Percentiles rank a stretch among this genome's conserved stretches.
Evolutionary conservation across 116 monocot genomes (phyloP).

Genomic region (Iris pallida): DNA sequence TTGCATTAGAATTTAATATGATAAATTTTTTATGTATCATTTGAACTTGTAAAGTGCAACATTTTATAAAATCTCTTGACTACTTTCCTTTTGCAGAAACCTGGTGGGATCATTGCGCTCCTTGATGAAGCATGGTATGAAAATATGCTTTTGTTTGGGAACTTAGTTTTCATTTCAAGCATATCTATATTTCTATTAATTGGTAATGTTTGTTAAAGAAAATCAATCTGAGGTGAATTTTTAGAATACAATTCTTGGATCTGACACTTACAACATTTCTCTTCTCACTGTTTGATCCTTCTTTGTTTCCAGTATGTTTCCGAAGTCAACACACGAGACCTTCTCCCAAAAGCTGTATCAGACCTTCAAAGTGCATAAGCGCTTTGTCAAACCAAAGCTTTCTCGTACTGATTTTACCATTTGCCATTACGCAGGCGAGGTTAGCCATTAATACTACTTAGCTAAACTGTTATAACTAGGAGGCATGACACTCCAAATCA

Average conservation of each 20-base stretch:
- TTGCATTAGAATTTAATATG: neutral
- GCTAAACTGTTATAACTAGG: neutral
- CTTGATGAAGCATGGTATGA: constrained; percentile 99
- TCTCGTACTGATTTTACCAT: constrained; percentile 89
- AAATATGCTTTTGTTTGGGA: neutral
- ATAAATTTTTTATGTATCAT: neutral
- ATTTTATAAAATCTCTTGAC: neutral
- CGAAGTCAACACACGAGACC: constrained; percentile 93
- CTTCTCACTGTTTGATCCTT: neutral
- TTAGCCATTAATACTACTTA: constrained; percentile 16
- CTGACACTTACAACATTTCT: constrained; percentile 3
- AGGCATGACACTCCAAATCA: neutral
- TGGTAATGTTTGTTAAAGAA: neutral
- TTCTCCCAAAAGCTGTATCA: constrained; percentile 98
- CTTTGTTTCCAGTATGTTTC: constrained; percentile 79
- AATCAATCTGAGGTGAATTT: neutral
- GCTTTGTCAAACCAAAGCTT: constrained; percentile 91
- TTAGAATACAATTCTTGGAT: neutral
- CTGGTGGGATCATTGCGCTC: constrained; percentile 91
- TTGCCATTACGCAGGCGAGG: constrained; percentile 95
- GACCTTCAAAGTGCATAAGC: constrained; percentile 76
- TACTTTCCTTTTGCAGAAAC: constrained; percentile 59
- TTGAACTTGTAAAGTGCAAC: neutral
- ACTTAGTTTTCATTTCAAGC: neutral
- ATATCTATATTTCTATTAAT: neutral